Base-by-base conservation (phyloP, 345 rosid species). In the Jatropha curcas region DNA sequence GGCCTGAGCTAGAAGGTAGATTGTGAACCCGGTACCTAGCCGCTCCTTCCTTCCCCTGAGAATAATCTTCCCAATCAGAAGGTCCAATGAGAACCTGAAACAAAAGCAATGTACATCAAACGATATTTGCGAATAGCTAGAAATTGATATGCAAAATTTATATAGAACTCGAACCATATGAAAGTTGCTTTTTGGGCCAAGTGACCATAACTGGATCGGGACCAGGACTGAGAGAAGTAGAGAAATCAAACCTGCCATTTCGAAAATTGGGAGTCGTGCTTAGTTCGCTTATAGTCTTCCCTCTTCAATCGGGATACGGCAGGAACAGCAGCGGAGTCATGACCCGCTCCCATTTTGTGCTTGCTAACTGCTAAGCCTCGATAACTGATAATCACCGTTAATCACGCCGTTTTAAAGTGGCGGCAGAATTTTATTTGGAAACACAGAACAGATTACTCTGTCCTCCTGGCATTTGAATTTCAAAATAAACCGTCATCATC, bases 21-120 rank as follows among this genome's bases (percentile, higher is more conserved):
- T 88, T 94, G 67, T 92, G 88, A 57, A 86, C 82, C 79, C 97
- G 86, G 83, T 94, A 94, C 75, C 92, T 89, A 4, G 78, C 43
- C 1, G 89, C 90, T 66, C 94, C 97, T 67, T 89, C 96, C 78
- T 84, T 90, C 8, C 92, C 90, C 5, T 31, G 12, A 0, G 85
- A 80, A 75, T 87, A 71, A 59, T 90, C 92, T 65, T 81, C 89
- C 98, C 98, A 92, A 65, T 94, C 97, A 46, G 79, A 76, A 39
- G 92, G 80, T 56, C 98, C 96, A 13, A 92, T 80, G 0, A 94
- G 86, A 72, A 89, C 81, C 98, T 93, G 72, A 39, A 60, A 46
- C 52, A 2, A 17, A 11, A 61, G 57, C 24, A 46, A 41, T 12
- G 27, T 39, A n/a, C 3, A 17, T 8, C n/a, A 19, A 52, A 16